A percentile compares a stretch with the other conserved stretches of the same genome.
These are phyloP conservation scores for Nannochloris sp. DNA, from an alignment of 139 green algal species.

Conservation along the genomic window DNA sequence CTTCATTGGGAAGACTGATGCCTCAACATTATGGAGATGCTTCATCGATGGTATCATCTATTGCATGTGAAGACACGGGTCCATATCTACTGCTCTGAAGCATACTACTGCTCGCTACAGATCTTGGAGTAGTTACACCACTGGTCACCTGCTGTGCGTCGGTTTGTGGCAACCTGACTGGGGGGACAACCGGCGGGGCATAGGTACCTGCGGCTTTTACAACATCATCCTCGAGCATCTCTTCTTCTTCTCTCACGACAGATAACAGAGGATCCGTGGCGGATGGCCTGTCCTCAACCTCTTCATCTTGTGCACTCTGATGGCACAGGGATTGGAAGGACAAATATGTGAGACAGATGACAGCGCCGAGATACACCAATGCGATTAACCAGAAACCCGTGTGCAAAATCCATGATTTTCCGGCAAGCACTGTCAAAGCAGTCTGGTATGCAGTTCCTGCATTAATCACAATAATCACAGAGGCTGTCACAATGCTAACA, in stretches of 20 bases:
- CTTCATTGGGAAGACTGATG: too few species aligned
- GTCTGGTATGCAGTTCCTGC: constrained; percentile 13
- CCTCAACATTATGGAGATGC: not conserved
- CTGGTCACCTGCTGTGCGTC: too few species aligned
- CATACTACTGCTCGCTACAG: not conserved
- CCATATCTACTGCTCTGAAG: not conserved
- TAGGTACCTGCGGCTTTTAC: too few species aligned
- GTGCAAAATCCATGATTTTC: not conserved
- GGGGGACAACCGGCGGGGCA: too few species aligned
- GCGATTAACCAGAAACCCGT: not conserved
- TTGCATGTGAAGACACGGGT: not conserved
- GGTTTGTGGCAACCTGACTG: too few species aligned
- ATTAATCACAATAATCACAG: constrained; percentile 19
- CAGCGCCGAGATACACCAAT: not conserved
- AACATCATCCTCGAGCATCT: too few species aligned
- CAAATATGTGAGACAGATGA: not conserved
- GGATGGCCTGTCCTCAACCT: too few species aligned
- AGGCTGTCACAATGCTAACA: constrained; percentile 12
- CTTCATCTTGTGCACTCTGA: too few species aligned
- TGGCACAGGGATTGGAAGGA: not conserved
- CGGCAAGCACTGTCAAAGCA: not conserved
- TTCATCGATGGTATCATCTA: not conserved
- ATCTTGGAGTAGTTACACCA: not conserved
- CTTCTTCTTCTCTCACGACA: too few species aligned
- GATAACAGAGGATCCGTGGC: too few species aligned